These are phyloP conservation scores for Castanea crenata DNA, from an alignment of 306 rosid species.

Conservation along the genomic window DNA sequence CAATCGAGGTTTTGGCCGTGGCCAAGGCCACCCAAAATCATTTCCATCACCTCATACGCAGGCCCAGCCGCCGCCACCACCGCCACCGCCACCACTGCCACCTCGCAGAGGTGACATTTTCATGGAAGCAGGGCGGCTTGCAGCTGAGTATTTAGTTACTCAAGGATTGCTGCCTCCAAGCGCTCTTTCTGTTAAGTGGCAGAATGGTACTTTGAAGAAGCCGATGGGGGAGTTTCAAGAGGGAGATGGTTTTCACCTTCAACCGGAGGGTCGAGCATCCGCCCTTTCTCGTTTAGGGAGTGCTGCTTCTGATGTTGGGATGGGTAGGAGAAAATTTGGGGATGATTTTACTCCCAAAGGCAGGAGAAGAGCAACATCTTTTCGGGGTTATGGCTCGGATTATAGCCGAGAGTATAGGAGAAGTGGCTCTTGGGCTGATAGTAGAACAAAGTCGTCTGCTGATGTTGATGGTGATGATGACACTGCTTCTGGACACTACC, in stretches of 20 bases:
- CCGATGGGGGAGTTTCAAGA: constrained; percentile 37
- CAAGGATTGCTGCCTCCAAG: constrained; percentile 76
- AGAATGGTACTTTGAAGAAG: constrained; percentile 47
- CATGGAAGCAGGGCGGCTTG: constrained; percentile 88
- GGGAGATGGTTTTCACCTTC: constrained; percentile 24
- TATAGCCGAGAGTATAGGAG: constrained; percentile 67
- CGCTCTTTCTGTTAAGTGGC: constrained; percentile 52
- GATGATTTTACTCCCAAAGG: constrained; percentile 60
- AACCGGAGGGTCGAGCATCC: constrained; percentile 56
- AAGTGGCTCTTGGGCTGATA: constrained; percentile 59
- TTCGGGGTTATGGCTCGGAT: constrained; percentile 53
- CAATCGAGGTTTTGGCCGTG: constrained; percentile 47
- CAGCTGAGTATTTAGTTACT: constrained; percentile 84
- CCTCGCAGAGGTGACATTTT: constrained; percentile 58
- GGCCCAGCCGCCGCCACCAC: neutral
- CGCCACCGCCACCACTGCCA: constrained; percentile 19
- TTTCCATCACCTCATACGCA: constrained; percentile 29
- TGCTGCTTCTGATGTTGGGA: constrained; percentile 23
- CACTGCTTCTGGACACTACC: constrained; percentile 36
- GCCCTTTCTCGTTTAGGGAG: constrained; percentile 65
- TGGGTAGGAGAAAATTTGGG: constrained; percentile 57
- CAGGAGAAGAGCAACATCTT: constrained; percentile 50
- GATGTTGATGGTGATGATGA: constrained; percentile 46
- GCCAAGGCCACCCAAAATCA: constrained; percentile 39
- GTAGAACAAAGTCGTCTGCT: constrained; percentile 36